Base-by-base conservation (phyloP, 345 rosid genomes). In the Pugionium dolabratum region DNA sequence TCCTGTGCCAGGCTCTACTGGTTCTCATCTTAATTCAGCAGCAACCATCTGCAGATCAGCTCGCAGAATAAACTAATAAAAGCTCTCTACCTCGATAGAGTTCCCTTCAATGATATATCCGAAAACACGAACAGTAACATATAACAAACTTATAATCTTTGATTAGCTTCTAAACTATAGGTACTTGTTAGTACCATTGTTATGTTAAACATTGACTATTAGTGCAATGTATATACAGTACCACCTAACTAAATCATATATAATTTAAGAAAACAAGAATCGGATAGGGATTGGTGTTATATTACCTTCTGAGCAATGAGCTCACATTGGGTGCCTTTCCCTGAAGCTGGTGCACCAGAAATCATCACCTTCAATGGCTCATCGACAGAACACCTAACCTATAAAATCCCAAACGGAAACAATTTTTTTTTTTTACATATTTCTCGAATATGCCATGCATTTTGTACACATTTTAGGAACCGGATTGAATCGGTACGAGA, bases 281-380 rank as follows among this genome's bases (percentile, higher is more conserved):
- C 1, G 3, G 11, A 49, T n/a, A 35, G 10, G n/a, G 18, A 59
- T 10, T 3, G 25, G 9, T 27, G 29, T n/a, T 63, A 42, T 36
- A 44, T 69, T 78, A 89, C 98, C 91, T 86, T 87, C 7, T 82
- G 79, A 66, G 79, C 94, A 37, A 88, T 85, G 57, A 90, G 75
- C 62, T 90, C 94, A 65, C 97, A 86, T 68, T 90, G 98, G 62
- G 98, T 85, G 52, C 98, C 94, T 79, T 90, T 93, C 43, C 98
- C 97, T 1, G 91, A 93, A 5, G 96, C 96, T 0, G 97, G 92
- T 31, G 97, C 97, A 35, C 98, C 97, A 0, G 94, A 90, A 60
- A 92, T 89, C 93, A 92, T 92, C 62, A 92, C 95, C 76, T 86
- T 89, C 76, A 92, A 39, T 0, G 96, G 86, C 76, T 86, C 84